Evolutionary conservation across 2,329 filamentous ascomycete species (phyloP).

Genomic region (Penicillium hesseltinei): DNA sequence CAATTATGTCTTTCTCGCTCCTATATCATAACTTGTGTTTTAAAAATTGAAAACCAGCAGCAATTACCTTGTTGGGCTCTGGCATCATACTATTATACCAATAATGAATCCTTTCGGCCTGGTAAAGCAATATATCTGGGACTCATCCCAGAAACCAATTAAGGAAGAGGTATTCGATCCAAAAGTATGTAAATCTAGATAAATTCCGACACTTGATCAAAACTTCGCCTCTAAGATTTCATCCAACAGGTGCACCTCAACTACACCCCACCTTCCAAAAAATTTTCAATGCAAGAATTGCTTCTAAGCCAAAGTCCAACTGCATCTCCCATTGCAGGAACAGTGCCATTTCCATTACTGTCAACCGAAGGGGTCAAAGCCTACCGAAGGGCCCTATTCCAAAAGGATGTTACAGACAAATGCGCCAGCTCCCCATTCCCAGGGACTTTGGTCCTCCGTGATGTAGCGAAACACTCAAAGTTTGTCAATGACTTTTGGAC

Average conservation of each 20-base stretch:
- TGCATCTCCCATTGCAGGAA: constrained; percentile 13
- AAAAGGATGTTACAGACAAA: constrained; percentile 10
- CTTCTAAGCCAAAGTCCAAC: constrained; percentile 3
- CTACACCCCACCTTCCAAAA: constrained; percentile 12
- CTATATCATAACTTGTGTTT: not conserved
- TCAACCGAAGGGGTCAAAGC: constrained; percentile 13
- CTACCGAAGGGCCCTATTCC: constrained; percentile 14
- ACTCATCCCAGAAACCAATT: not conserved
- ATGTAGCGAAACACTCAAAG: constrained; percentile 20
- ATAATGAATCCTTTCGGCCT: not conserved
- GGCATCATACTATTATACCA: not conserved
- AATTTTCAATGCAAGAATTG: constrained; percentile 14
- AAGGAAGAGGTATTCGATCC: constrained; percentile 3
- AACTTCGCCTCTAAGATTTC: not conserved
- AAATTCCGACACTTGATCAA: too few relatives aligned
- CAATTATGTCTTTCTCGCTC: not conserved
- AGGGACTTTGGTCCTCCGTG: constrained; percentile 23
- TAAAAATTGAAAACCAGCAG: not conserved
- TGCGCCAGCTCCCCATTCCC: constrained; percentile 17
- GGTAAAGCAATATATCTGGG: not conserved
- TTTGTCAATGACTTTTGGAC: constrained; percentile 28
- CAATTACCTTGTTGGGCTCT: not conserved
- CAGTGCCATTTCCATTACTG: constrained; percentile 12
- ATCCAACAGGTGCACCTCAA: constrained; percentile 15
- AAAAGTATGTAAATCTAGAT: not conserved